Conservation (phyloP, 2,329 filamentous ascomycete genomes). For the Diplodia scrobiculata region DNA sequence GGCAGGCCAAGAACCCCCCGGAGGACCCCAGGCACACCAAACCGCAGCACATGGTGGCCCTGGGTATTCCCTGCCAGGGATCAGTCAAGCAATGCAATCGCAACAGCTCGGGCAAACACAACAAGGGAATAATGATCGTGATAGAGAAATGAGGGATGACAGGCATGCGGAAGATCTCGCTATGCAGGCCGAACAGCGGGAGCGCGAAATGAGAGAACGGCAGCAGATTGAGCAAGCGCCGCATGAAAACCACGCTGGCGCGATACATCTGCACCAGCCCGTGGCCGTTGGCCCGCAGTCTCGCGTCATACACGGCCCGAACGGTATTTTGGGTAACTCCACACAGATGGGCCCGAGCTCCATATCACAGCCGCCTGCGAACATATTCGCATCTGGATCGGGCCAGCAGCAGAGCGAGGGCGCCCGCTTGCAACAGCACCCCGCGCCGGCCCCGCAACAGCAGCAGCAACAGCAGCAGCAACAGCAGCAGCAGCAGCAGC, state of each 20-base stretch:
- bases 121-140: conserved; percentile 46
- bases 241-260: conserved; percentile 84
- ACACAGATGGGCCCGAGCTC: conserved; percentile 55
- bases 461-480: conserved; percentile 57
- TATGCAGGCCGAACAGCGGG: conserved; percentile 52
- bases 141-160: conserved; percentile 55
- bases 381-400: conserved; percentile 71
- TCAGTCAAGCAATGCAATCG: conserved; percentile 49
- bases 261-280: conserved; percentile 90
- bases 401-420: conserved; percentile 61
- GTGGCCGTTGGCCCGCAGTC: conserved; percentile 74
- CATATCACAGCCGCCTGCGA: conserved; percentile 58
- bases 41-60: conserved; percentile 43
- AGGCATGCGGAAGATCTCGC: conserved; percentile 45
- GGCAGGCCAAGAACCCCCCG: conserved; percentile 40
- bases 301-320: conserved; percentile 84
- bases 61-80: conserved; percentile 50
- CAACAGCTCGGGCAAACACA: conserved; percentile 42
- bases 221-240: conserved; percentile 69
- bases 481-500: conserved; percentile 57
- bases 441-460: conserved; percentile 54
- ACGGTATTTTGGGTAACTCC: conserved; percentile 71
- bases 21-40: conserved; percentile 40
- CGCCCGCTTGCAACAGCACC: conserved; percentile 62
- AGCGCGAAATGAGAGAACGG: conserved; percentile 65